Percentiles rank a stretch among this genome's conserved stretches.
Conservation (phyloP, 371 early-diverging fungal genomes). For the Actinomortierella ambigua region DNA sequence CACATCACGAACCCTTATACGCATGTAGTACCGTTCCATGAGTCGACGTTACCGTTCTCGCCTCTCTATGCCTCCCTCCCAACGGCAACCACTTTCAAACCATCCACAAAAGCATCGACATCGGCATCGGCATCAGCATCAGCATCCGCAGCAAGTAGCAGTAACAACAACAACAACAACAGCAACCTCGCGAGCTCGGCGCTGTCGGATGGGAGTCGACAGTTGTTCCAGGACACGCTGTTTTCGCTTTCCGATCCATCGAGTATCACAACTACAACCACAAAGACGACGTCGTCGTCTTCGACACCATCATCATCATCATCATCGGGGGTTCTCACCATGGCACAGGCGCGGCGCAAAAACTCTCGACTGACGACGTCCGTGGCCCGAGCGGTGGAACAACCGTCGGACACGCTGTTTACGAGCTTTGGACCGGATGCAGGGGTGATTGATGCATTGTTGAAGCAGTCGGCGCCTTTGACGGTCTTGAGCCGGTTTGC, state of each 20-base stretch:
- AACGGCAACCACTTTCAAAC: slow-evolving; percentile 4
- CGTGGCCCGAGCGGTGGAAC: slow-evolving; percentile 14
- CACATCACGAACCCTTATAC: slow-evolving; percentile 52
- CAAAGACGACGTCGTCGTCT: too few relatives aligned
- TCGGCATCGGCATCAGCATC: not conserved
- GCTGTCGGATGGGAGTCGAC: slow-evolving; percentile 20
- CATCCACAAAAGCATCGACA: not conserved
- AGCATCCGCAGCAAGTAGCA: slow-evolving; percentile 2
- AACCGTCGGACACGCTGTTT: slow-evolving; percentile 26
- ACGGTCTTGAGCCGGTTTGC: slow-evolving; percentile 30
- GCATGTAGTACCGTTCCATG: slow-evolving; percentile 57
- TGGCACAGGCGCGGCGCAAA: slow-evolving; percentile 9
- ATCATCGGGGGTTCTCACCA: slow-evolving; percentile 5
- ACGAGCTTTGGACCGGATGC: slow-evolving; percentile 13
- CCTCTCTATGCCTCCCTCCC: slow-evolving; percentile 20
- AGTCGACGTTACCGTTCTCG: slow-evolving; percentile 48
- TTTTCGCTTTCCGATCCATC: slow-evolving; percentile 25
- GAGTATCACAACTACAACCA: too few relatives aligned
- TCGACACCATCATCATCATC: too few relatives aligned
- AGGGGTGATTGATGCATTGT: slow-evolving; percentile 25
- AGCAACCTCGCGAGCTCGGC: too few relatives aligned
- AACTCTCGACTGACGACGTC: slow-evolving; percentile 19
- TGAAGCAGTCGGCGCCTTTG: slow-evolving; percentile 22
- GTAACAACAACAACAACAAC: not conserved
- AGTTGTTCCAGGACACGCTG: slow-evolving; percentile 35